Conservation (phyloP, 2,329 filamentous ascomycete genomes). For the Fusarium pilosicola region DNA sequence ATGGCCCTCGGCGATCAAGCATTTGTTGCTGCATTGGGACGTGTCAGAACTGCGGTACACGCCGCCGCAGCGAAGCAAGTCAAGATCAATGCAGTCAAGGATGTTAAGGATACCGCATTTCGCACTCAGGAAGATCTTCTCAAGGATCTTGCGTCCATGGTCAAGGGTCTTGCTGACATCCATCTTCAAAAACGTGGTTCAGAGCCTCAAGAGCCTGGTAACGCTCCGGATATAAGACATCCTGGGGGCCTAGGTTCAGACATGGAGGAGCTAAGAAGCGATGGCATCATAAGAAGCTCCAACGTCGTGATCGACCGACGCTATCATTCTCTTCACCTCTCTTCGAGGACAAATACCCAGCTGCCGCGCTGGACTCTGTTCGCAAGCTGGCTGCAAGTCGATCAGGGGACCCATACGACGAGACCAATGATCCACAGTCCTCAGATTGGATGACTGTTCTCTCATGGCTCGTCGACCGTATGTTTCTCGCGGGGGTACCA, state of each 20-base stretch:
- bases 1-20: slow-evolving; percentile 50
- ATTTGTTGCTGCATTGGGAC: slow-evolving; percentile 46
- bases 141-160: not conserved
- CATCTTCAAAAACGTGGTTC: not conserved
- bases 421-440: slow-evolving; percentile 45
- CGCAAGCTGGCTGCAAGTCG: not conserved
- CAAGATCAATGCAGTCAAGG: not conserved
- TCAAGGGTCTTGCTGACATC: not conserved
- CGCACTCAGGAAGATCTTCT: not conserved
- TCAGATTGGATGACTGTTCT: slow-evolving; percentile 53
- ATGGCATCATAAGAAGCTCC: not conserved
- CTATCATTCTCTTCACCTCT: not conserved
- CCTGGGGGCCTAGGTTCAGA: not conserved
- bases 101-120: not conserved
- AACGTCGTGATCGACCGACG: not conserved
- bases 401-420: slow-evolving; percentile 14
- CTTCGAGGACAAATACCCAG: not conserved
- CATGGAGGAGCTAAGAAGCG: not conserved
- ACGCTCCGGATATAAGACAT: not conserved
- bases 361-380: not conserved
- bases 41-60: not conserved
- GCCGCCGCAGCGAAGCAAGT: not conserved
- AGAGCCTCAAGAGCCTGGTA: not conserved
- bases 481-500: slow-evolving; percentile 52
- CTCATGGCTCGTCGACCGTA: slow-evolving; percentile 50